Evolutionary conservation across 2,329 filamentous ascomycete genomes (phyloP).

Genomic region (Alternaria triticimaculans): DNA sequence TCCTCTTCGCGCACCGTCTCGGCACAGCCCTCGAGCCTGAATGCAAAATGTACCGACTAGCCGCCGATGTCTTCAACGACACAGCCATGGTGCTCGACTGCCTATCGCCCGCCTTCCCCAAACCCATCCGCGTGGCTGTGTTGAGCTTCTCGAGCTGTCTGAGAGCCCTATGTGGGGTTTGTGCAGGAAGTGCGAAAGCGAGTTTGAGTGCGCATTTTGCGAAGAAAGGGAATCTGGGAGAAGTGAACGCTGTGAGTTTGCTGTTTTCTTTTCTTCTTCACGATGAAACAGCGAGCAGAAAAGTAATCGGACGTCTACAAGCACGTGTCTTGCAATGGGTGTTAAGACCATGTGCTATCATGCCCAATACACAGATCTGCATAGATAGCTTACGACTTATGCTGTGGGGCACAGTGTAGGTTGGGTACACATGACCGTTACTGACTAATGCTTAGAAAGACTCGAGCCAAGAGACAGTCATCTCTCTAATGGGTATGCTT

Average conservation of each 20-base stretch:
- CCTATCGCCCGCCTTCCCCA: constrained; percentile 75
- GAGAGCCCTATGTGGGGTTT: constrained; percentile 81
- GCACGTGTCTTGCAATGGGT: not conserved
- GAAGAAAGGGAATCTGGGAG: constrained; percentile 82
- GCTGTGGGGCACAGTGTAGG: not conserved
- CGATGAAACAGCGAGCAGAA: not conserved
- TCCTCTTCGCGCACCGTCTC: constrained; percentile 82
- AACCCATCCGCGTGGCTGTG: constrained; percentile 61
- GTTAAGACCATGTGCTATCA: not conserved
- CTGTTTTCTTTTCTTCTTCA: not conserved
- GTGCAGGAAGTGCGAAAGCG: constrained; percentile 88
- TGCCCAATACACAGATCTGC: not conserved
- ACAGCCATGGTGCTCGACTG: constrained; percentile 85
- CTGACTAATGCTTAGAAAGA: constrained; percentile 65
- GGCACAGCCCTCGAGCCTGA: constrained; percentile 86
- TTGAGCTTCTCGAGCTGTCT: constrained; percentile 65
- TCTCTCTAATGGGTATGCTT: constrained; percentile 87
- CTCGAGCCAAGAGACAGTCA: constrained; percentile 92
- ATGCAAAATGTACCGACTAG: constrained; percentile 86
- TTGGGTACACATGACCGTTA: not conserved
- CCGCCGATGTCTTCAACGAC: constrained; percentile 90
- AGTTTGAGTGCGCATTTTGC: constrained; percentile 93
- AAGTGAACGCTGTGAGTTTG: constrained; percentile 77
- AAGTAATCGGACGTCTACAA: not conserved
- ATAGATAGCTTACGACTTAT: not conserved